These are phyloP conservation scores for Pichia thaimueangensis DNA, from an alignment of 805 yeast genomes.

Conservation along the genomic window DNA sequence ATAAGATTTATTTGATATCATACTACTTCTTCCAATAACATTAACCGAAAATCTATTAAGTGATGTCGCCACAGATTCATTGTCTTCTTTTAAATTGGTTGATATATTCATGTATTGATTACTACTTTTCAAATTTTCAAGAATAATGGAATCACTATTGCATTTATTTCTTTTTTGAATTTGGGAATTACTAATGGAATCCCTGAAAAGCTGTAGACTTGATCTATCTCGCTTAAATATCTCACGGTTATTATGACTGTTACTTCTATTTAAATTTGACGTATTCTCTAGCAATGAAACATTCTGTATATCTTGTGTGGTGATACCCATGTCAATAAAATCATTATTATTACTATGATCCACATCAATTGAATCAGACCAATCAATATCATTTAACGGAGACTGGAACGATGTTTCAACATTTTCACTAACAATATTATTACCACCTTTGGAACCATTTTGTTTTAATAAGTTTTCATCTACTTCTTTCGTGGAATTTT, in stretches of 20 bases:
- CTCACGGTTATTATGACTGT: neutral
- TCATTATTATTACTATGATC: constrained; percentile 9
- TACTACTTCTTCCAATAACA: constrained; percentile 31
- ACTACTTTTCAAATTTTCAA: neutral
- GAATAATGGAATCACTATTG: constrained; percentile 2
- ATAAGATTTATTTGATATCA: constrained; percentile 41
- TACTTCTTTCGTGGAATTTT: neutral
- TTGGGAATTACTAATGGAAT: neutral
- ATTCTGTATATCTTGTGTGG: neutral
- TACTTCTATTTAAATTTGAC: neutral
- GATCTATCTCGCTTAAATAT: neutral
- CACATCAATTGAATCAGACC: constrained; percentile 28
- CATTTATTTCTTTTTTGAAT: constrained; percentile 1
- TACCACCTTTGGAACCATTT: too few species aligned
- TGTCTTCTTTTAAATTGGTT: neutral
- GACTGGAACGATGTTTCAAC: constrained; percentile 23
- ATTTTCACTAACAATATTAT: neutral
- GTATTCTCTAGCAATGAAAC: constrained; percentile 1
- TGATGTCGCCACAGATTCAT: neutral
- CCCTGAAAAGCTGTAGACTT: constrained; percentile 3
- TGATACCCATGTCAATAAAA: constrained; percentile 11
- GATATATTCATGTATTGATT: neutral
- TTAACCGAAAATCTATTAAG: constrained; percentile 20
- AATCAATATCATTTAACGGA: constrained; percentile 32
- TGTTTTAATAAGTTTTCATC: neutral